These are phyloP conservation scores for Draba incana DNA, from an alignment of 345 rosid genomes.

Conservation along the genomic window DNA sequence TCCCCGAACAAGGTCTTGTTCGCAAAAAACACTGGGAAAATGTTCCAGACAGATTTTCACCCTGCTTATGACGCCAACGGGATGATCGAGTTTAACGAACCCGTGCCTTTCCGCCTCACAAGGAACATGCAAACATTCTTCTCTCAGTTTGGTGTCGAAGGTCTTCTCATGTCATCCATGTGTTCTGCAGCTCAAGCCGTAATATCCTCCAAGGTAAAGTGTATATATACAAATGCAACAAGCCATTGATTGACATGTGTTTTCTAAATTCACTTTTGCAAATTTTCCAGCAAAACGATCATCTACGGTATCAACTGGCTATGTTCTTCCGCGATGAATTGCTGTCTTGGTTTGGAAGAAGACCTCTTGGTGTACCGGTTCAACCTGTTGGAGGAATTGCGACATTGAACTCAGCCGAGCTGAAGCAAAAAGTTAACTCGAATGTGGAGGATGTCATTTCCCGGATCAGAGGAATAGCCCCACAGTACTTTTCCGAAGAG, in stretches of 20 bases:
- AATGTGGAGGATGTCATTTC: conserved; percentile 77
- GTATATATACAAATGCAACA: conserved; percentile 7
- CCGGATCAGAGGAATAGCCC: conserved; percentile 79
- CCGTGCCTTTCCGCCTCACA: conserved; percentile 95
- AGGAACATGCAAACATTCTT: conserved; percentile 98
- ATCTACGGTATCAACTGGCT: conserved; percentile 91
- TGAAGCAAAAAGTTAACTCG: conserved; percentile 71
- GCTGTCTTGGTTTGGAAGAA: conserved; percentile 94
- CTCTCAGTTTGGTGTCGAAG: conserved; percentile 95
- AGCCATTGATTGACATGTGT: conserved; percentile 15
- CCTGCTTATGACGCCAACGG: conserved; percentile 93
- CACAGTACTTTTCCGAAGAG: conserved; percentile 85
- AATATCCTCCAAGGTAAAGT: conserved; percentile 74
- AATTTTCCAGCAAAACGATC: conserved; percentile 75
- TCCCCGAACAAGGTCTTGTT: conserved; percentile 95
- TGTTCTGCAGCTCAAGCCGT: conserved; percentile 95
- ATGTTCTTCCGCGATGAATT: conserved; percentile 99
- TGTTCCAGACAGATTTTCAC: conserved; percentile 97
- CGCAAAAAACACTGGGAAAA: conserved; percentile 95
- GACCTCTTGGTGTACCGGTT: conserved; percentile 75
- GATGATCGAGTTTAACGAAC: conserved; percentile 89
- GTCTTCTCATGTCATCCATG: conserved; percentile 94
- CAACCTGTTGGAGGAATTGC: conserved; percentile 64
- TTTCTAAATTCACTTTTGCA: conserved; percentile 1
- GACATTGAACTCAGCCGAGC: conserved; percentile 69